Evolutionary conservation across 306 rosid species (phyloP).

Genomic region (Corylus heterophylla): DNA sequence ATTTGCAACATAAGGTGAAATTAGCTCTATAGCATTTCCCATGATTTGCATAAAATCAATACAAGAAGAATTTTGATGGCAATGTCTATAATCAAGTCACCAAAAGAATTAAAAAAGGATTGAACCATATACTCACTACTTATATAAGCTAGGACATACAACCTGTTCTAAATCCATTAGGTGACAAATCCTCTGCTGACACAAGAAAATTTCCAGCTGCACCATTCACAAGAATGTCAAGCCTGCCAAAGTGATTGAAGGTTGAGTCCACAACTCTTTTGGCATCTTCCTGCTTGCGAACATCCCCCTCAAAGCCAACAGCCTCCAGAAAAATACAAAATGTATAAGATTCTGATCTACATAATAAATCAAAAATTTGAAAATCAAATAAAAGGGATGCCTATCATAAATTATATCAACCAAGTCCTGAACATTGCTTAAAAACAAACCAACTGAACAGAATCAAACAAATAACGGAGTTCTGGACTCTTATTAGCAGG

Average conservation of each 20-base stretch:
- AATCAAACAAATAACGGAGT: not conserved
- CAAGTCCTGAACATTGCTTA: not conserved
- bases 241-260: constrained; percentile 65
- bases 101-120: not conserved
- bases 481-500: not conserved
- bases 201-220: constrained; percentile 92
- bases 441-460: not conserved
- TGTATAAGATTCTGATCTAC: not conserved
- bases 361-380: not conserved
- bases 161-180: constrained; percentile 98
- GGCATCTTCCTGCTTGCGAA: constrained; percentile 87
- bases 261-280: constrained; percentile 65
- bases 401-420: not conserved
- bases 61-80: not conserved
- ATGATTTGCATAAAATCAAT: not conserved
- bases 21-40: not conserved
- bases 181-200: constrained; percentile 86
- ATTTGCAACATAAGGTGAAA: not conserved
- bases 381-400: not conserved
- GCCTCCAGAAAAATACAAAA: constrained; percentile 45
- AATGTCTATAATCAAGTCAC: not conserved
- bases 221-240: constrained; percentile 83
- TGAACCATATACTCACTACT: not conserved
- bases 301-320: constrained; percentile 81
- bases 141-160: not conserved